These are phyloP conservation scores for Logfia minima DNA, from an alignment of 129 eudicot species.

Conservation along the genomic window DNA sequence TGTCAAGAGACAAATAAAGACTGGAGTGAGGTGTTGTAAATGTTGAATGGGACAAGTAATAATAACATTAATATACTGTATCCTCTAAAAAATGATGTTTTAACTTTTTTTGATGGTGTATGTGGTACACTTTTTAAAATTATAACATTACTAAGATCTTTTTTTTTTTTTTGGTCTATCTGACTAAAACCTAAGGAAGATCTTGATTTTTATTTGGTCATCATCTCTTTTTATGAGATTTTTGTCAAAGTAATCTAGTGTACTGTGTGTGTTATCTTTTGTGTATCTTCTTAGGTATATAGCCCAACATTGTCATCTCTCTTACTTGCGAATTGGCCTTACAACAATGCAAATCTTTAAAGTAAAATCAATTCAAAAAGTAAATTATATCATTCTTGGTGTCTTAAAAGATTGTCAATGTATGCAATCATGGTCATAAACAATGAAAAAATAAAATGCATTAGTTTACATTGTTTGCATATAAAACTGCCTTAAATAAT, in stretches of 20 bases:
- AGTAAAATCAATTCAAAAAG: not conserved
- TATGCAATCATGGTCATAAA: constrained; percentile 11
- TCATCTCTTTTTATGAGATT: constrained; percentile 9
- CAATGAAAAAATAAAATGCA: no score
- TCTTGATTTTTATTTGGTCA: constrained; percentile 25
- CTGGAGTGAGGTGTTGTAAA: not conserved
- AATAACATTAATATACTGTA: not conserved
- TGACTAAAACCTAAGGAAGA: constrained; percentile 8
- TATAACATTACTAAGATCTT: not conserved
- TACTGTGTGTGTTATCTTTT: constrained; percentile 26
- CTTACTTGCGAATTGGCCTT: constrained; percentile 11
- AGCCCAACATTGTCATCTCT: constrained; percentile 26
- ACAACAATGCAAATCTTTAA: constrained; percentile 13
- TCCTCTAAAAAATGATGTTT: not conserved
- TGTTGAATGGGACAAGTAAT: not conserved
- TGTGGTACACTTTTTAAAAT: not conserved
- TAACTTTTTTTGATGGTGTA: not conserved
- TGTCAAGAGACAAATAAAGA: not conserved
- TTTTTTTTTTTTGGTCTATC: constrained; percentile 7
- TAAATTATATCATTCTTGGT: constrained; percentile 1
- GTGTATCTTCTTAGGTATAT: constrained; percentile 32
- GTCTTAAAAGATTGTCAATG: not conserved
- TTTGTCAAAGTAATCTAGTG: constrained; percentile 13
- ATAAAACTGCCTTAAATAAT: no score
- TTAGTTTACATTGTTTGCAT: no score